These are phyloP conservation scores for Eutrema heterophyllum DNA, from an alignment of 345 rosid genomes.

Conservation along the genomic window DNA sequence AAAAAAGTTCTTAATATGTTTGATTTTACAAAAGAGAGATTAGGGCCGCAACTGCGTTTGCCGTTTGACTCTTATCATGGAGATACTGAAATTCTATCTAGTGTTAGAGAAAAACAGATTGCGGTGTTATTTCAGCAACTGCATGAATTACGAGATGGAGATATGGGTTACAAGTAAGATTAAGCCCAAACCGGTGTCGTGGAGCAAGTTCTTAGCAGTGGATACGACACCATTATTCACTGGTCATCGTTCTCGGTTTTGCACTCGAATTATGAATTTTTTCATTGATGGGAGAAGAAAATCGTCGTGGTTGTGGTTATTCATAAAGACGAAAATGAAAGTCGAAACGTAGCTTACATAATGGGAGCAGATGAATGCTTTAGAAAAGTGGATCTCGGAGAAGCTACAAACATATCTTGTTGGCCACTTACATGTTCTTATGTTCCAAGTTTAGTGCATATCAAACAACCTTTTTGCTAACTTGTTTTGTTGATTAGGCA, in stretches of 20 bases:
- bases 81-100: background rate
- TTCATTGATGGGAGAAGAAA: background rate
- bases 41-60: background rate
- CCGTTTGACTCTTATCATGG: background rate
- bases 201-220: background rate
- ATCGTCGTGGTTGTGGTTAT: background rate
- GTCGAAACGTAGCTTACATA: background rate
- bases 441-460: background rate
- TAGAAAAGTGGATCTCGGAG: background rate
- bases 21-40: background rate
- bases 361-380: background rate
- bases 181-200: background rate
- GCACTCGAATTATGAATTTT: too few relatives aligned
- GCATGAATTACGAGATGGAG: background rate
- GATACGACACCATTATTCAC: background rate
- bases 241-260: too few relatives aligned
- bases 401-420: background rate
- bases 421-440: background rate
- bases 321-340: background rate
- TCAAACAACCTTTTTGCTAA: background rate
- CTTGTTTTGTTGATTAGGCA: background rate
- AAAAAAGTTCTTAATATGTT: background rate
- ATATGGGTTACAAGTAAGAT: background rate
- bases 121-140: background rate
- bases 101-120: background rate